A percentile compares a stretch with the other conserved stretches of the same genome.
These are phyloP conservation scores for Microbotryum saponariae DNA, from an alignment of 1,284 basidiomycete species.

Conservation along the genomic window DNA sequence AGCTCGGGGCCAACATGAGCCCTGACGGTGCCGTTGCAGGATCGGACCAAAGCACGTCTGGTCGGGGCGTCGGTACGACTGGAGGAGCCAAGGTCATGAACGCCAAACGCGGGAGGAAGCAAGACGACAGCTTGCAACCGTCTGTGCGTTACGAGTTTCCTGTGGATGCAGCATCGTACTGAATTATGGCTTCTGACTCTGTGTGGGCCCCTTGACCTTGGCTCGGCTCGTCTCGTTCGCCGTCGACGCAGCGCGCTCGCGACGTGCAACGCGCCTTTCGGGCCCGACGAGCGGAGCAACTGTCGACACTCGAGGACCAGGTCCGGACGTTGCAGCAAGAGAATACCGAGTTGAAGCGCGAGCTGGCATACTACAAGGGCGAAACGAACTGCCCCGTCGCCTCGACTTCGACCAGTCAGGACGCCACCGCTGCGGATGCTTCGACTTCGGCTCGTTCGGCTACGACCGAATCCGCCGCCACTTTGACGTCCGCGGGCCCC, in stretches of 20 bases:
- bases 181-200: no score
- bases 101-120: constrained; percentile 8
- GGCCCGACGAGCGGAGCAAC: constrained; percentile 77
- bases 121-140: constrained; percentile 12
- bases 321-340: constrained; percentile 77
- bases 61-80: no score
- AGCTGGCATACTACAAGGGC: background rate
- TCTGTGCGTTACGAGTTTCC: constrained; percentile 1
- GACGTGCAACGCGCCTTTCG: constrained; percentile 90
- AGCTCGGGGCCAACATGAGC: no score
- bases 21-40: no score
- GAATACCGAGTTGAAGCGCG: constrained; percentile 59
- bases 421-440: background rate
- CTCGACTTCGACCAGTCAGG: background rate
- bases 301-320: constrained; percentile 72
- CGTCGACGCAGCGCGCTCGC: constrained; percentile 53
- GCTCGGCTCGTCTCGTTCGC: background rate
- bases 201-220: no score
- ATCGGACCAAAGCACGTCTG: no score
- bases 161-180: no score
- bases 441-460: background rate
- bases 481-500: background rate
- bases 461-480: background rate
- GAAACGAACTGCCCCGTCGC: background rate
- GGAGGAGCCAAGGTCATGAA: no score